Conservation (phyloP, 1,284 basidiomycete genomes). For the Ustilago bromivora region DNA sequence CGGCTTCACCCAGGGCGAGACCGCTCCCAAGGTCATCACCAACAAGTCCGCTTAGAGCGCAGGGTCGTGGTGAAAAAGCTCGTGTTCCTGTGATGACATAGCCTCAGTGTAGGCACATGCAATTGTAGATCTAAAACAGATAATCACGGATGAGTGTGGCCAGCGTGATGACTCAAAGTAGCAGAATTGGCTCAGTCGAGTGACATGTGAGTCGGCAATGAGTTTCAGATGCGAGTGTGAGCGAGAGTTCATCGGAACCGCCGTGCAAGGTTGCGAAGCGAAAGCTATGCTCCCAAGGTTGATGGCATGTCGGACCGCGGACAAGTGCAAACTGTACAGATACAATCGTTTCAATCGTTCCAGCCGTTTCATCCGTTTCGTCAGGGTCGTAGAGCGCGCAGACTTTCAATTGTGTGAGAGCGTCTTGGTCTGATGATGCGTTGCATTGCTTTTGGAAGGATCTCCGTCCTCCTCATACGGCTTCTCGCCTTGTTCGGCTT, state of each 20-base stretch:
- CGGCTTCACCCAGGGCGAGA: slow-evolving; percentile 64
- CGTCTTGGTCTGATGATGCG: neutral
- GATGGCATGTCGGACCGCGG: neutral
- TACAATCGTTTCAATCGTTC: too few relatives aligned
- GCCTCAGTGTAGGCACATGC: slow-evolving; percentile 4
- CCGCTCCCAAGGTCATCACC: slow-evolving; percentile 61
- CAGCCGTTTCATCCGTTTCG: neutral
- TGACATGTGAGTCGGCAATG: neutral
- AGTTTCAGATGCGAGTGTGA: neutral
- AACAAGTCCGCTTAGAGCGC: slow-evolving; percentile 49
- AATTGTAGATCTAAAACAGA: slow-evolving; percentile 18
- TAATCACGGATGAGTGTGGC: neutral
- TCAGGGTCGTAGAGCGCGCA: neutral
- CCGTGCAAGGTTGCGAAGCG: neutral
- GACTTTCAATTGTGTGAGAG: neutral
- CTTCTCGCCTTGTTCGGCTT: neutral
- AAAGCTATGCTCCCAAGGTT: neutral
- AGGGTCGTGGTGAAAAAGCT: neutral
- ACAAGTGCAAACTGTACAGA: neutral
- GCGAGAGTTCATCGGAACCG: neutral
- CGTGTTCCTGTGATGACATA: neutral
- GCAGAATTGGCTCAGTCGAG: neutral
- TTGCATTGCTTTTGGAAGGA: slow-evolving; percentile 3
- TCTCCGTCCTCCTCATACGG: neutral
- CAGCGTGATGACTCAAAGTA: neutral